Conservation (phyloP, 208 protist genomes). For the Naegleria lovaniensis region DNA sequence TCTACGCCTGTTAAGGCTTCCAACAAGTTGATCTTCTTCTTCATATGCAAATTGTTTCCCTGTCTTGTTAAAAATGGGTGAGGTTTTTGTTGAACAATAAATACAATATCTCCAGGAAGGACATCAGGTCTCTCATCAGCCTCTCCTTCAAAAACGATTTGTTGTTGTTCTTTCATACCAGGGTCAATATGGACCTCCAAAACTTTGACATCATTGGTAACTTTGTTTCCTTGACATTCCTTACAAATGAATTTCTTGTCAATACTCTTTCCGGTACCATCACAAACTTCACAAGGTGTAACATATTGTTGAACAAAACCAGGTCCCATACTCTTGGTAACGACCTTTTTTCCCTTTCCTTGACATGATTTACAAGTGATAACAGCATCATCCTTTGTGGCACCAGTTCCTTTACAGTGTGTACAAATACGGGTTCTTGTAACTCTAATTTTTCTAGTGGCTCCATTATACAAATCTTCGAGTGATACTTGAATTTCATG, state of each 20-base stretch:
- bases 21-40: conserved; percentile 74
- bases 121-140: conserved; percentile 88
- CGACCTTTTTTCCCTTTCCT: conserved; percentile 80
- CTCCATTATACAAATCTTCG: conserved; percentile 95
- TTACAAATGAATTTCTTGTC: conserved; percentile 85
- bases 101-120: conserved; percentile 92
- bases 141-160: conserved; percentile 89
- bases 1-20: conserved; percentile 83
- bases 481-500: conserved; percentile 83
- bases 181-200: conserved; percentile 94
- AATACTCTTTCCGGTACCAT: conserved; percentile 79
- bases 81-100: conserved; percentile 89
- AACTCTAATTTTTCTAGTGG: conserved; percentile 88
- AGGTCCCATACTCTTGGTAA: conserved; percentile 84
- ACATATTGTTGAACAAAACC: conserved; percentile 95
- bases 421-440: conserved; percentile 67
- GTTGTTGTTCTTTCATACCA: conserved; percentile 90
- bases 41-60: conserved; percentile 86
- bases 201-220: conserved; percentile 87
- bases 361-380: conserved; percentile 79
- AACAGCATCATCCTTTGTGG: conserved; percentile 59
- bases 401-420: conserved; percentile 70
- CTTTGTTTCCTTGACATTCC: conserved; percentile 86
- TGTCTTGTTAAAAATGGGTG: conserved; percentile 84
- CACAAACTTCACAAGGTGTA: conserved; percentile 78